phyloP scores from a whole-genome alignment of 2,329 filamentous ascomycete species.

The Aspergillus sp. region DNA sequence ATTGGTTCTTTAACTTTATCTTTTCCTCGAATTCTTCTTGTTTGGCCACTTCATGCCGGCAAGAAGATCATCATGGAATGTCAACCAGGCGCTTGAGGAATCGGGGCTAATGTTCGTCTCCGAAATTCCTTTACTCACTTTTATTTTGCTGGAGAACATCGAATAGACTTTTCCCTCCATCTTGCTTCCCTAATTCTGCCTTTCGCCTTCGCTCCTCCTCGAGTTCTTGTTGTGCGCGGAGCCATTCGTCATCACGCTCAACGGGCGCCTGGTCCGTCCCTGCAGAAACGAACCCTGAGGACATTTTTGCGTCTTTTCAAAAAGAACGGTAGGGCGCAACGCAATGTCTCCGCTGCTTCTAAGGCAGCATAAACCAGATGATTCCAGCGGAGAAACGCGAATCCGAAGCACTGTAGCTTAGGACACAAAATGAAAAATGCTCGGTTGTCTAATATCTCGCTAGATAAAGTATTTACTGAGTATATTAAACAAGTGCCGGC shows the following conservation, averaged over 20 bases:
- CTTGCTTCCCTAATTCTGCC: slow-evolving; percentile 53
- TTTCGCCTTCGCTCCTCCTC: slow-evolving; percentile 47
- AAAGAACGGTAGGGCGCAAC: not conserved
- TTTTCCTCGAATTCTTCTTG: slow-evolving; percentile 55
- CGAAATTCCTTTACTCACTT: slow-evolving; percentile 37
- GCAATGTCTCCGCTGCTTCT: not conserved
- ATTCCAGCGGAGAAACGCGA: not conserved
- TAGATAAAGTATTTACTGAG: not conserved
- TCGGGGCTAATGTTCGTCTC: not conserved
- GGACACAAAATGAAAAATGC: not conserved
- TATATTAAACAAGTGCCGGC: not conserved
- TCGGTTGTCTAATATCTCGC: not conserved
- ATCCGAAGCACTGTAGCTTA: not conserved
- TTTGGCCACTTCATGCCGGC: slow-evolving; percentile 41
- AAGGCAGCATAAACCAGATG: not conserved
- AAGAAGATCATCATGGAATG: slow-evolving; percentile 39
- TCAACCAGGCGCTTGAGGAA: slow-evolving; percentile 30
- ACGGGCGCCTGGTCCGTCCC: slow-evolving; percentile 43
- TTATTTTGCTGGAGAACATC: slow-evolving; percentile 52
- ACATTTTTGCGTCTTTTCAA: slow-evolving; percentile 33
- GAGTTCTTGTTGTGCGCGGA: slow-evolving; percentile 45
- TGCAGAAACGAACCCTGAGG: slow-evolving; percentile 47
- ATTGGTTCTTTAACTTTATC: slow-evolving; percentile 51
- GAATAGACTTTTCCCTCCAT: slow-evolving; percentile 50
- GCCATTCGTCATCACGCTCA: slow-evolving; percentile 46